phyloP scores from a whole-genome alignment of 352 stramenopile species.

The Phytophthora idaei region DNA sequence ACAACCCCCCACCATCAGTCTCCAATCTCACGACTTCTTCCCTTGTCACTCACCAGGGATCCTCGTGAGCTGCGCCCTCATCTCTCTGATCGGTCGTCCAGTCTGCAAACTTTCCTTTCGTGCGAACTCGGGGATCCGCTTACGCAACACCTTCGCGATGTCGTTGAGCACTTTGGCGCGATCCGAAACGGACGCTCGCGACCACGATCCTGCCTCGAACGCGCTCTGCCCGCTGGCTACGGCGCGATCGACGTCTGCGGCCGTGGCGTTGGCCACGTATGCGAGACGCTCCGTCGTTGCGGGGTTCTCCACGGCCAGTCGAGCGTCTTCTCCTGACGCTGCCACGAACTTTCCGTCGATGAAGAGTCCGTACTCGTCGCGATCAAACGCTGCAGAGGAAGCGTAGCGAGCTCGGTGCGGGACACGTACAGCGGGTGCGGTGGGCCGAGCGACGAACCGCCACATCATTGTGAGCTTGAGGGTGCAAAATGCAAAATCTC shows the following conservation, averaged over 20 bases:
- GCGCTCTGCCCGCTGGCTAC: constrained; percentile 38
- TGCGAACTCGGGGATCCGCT: constrained; percentile 49
- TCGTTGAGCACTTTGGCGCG: constrained; percentile 48
- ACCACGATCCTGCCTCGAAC: constrained; percentile 46
- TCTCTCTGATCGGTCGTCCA: constrained; percentile 65
- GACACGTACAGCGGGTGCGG: background rate
- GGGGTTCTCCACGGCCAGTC: constrained; percentile 53
- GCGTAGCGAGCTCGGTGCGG: constrained; percentile 1
- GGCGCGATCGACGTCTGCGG: constrained; percentile 42
- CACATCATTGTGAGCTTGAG: constrained; percentile 14
- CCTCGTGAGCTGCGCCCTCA: constrained; percentile 54
- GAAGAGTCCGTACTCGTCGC: constrained; percentile 50
- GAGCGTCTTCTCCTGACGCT: constrained; percentile 29
- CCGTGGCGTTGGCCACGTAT: constrained; percentile 40
- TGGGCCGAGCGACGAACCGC: background rate
- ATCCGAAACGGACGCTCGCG: constrained; percentile 32
- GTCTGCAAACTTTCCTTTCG: constrained; percentile 68
- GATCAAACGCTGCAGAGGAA: constrained; percentile 35
- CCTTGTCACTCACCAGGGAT: constrained; percentile 33
- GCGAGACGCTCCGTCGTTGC: constrained; percentile 49
- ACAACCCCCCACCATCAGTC: background rate
- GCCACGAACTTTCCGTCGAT: constrained; percentile 45
- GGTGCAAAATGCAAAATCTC: constrained; percentile 16
- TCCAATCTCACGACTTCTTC: background rate
- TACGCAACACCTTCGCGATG: constrained; percentile 45